Evolutionary conservation across 768 basidiomycete genomes (phyloP), one percentile per base, ranked within the genome.

Genomic region (Rhizopogon rudus): DNA sequence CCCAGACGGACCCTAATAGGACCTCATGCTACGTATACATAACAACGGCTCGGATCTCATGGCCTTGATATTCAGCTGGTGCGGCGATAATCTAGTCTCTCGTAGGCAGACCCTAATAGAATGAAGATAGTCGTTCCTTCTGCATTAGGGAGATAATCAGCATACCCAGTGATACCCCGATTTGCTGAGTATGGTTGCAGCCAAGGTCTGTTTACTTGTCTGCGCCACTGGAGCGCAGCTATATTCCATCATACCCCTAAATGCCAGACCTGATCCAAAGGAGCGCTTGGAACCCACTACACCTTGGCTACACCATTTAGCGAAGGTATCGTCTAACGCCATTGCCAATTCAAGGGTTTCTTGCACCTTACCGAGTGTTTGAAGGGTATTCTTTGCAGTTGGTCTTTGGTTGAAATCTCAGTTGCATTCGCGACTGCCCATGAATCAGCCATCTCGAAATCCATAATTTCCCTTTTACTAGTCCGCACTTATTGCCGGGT

Each of bases 401-500:
- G 35, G 14, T 20, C 16, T 5, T 40, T 55, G 25, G 53, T 35
- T 13, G 52, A 55, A 20, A 20, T 40, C 1, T 10, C 28, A 5
- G 40, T 55, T 12, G 29, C 54, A 53, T 55, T 20, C 10, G 4
- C 54, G 6, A 6, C 28, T 3, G 8, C 31, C 8, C 16, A 40
- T 40, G 22, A 35, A 14, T 41, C 51, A 8, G 9, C 35, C 1
- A 28, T 53, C 6, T 29, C 54, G 7, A 8, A 49, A 53, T 16
- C 8, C 7, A 31, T 55, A n/a, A 39, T 13, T 1, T 7, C 28
- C 3, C 28, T 37, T 25, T 25, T 40, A n/a, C n/a, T n/a, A 40
- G 40, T 55, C 54, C 54, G n/a, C n/a, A 37, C 48, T 49, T 1
- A 16, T 68, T 25, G 13, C 65, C 25, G 69, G 70, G 17, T 54